Evolutionary conservation across 2,329 filamentous ascomycete species (phyloP).

Genomic region (Aspergillus luchuensis): DNA sequence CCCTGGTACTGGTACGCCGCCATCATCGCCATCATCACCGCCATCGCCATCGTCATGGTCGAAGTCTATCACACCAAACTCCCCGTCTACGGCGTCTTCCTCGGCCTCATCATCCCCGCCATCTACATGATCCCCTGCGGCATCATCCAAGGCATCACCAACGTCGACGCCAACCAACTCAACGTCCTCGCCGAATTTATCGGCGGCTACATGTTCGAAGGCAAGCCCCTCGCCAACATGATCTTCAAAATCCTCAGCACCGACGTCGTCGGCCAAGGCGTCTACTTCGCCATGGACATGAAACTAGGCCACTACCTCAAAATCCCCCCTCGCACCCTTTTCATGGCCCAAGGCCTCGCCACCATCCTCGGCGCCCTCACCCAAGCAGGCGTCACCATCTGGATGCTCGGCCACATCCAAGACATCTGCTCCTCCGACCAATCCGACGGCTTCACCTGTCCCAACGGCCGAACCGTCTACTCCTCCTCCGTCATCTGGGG

Average conservation of each 20-base stretch:
- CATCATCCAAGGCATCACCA: conserved; percentile 49
- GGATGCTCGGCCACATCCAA: conserved; percentile 44
- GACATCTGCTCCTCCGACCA: conserved; percentile 47
- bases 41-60: conserved; percentile 36
- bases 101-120: conserved; percentile 45
- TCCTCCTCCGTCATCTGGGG: conserved; percentile 56
- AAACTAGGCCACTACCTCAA: conserved; percentile 37
- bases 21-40: conserved; percentile 35
- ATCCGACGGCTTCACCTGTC: conserved; percentile 52
- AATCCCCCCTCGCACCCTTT: conserved; percentile 51
- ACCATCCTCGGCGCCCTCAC: conserved; percentile 52
- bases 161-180: conserved; percentile 48
- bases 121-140: conserved; percentile 50
- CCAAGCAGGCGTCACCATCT: conserved; percentile 42
- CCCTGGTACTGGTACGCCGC: conserved; percentile 48
- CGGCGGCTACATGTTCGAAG: conserved; percentile 49
- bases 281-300: conserved; percentile 12
- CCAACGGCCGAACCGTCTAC: conserved; percentile 52
- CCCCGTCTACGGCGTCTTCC: conserved; percentile 47
- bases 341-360: conserved; percentile 52
- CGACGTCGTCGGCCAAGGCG: conserved; percentile 31
- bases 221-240: conserved; percentile 37
- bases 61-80: conserved; percentile 48
- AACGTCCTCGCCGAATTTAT: conserved; percentile 50
- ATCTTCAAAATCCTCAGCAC: conserved; percentile 27